These are phyloP conservation scores for Cyberlindnera amylophila DNA, from an alignment of 805 yeast species.

Conservation along the genomic window DNA sequence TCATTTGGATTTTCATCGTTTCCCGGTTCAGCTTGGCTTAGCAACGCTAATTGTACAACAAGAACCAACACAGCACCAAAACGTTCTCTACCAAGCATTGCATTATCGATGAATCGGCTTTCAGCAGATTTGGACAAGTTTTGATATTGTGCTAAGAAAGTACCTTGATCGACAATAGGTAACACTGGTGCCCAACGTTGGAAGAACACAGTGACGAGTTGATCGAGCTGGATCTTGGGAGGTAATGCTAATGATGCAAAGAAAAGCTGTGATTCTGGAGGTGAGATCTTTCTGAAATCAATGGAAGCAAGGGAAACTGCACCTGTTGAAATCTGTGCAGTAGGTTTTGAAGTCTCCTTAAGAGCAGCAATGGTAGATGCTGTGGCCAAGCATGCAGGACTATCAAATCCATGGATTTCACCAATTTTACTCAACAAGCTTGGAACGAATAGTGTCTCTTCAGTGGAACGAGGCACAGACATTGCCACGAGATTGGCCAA, in stretches of 20 bases:
- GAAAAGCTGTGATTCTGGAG: slow-evolving; percentile 43
- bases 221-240: slow-evolving; percentile 60
- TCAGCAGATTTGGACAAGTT: slow-evolving; percentile 45
- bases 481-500: slow-evolving; percentile 61
- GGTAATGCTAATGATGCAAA: slow-evolving; percentile 42
- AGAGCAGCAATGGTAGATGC: slow-evolving; percentile 69
- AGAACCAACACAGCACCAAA: slow-evolving; percentile 50
- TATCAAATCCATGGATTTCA: slow-evolving; percentile 65
- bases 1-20: slow-evolving; percentile 10
- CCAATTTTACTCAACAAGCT: slow-evolving; percentile 66
- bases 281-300: slow-evolving; percentile 36
- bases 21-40: slow-evolving; percentile 21
- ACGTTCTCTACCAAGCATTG: slow-evolving; percentile 44
- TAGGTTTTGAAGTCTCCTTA: slow-evolving; percentile 41
- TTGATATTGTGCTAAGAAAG: slow-evolving; percentile 60
- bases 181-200: slow-evolving; percentile 71
- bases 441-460: slow-evolving; percentile 73
- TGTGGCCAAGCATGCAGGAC: slow-evolving; percentile 65
- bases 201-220: slow-evolving; percentile 62
- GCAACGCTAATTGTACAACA: slow-evolving; percentile 44
- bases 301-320: slow-evolving; percentile 32
- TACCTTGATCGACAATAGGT: slow-evolving; percentile 66
- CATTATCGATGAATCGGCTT: slow-evolving; percentile 36
- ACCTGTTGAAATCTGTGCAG: slow-evolving; percentile 16
- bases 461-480: slow-evolving; percentile 73